Evolutionary conservation across 371 early-diverging fungal species (phyloP), one percentile per base, ranked within the genome.

Genomic region (Batkoa obscura): DNA sequence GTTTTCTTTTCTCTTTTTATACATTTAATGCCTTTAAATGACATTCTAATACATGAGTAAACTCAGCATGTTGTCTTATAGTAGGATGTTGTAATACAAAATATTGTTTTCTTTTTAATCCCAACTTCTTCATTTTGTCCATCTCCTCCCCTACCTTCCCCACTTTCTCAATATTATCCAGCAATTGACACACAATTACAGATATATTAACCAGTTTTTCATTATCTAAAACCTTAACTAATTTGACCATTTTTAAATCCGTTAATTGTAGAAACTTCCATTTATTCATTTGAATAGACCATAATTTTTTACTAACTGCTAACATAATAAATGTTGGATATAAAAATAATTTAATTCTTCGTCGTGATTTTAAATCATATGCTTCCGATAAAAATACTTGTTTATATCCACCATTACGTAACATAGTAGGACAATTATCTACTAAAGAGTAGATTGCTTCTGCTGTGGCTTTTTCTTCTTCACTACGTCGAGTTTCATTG

Each of bases 401-500:
- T 9, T 41, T 39, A 15, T 13, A 53, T 36, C 38, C 38, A 41
- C n/a, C 39, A 13, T 37, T 41, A 4, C 50, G 50, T 34, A 53
- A 32, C 38, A 37, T 53, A 5, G 39, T 38, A 2, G 53, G 53
- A 41, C 53, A 53, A 15, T 53, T 53, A n/a, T 53, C 38, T 2
- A 53, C 53, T 15, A n/a, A 37, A 5, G 23, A 2, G 41, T 15
- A 38, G 53, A 53, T 34, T 8, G 35, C 53, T 35, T 39, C 39
- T 36, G 53, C 38, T 3, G 53, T 39, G 8, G 55, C 45, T 13
- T 6, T 13, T 34, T 80, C 80, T 62, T 80, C 81, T 51, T 80
- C 74, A 56, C 64, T 68, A 38, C 72, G 66, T 53, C 79, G 76
- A 50, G 74, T 77, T 58, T 81, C 75, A 63, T 86, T 83, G 58